Evolutionary conservation across 2,329 filamentous ascomycete genomes (phyloP), one percentile per base, ranked within the genome.

Genomic region (Raffaelea deltoideospora): DNA sequence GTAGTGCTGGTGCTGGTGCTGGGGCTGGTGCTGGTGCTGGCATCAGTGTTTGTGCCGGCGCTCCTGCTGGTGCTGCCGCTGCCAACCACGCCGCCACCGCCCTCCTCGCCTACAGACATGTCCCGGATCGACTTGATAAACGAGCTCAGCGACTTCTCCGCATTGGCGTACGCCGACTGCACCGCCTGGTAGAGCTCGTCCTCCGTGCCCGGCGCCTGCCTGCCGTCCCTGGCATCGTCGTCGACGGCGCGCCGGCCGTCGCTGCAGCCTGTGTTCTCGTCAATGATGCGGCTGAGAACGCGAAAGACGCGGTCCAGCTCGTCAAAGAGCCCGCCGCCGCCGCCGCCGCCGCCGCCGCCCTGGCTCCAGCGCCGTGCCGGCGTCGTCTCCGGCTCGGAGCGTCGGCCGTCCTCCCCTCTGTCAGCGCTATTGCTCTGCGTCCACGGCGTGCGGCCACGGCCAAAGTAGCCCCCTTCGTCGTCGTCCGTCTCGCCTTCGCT

Each of bases 171-270:
- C 7, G 52, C 52, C 7, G 60, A 60, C 11, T 53, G 49, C 11
- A 65, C 44, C 11, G 52, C 44, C 0, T 51, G 49, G 39, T 59
- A 64, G n/a, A 65, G 45, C 10, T 66, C 61, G 20, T 61, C 53
- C 39, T 63, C 60, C 11, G 55, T 49, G 15, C 53, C 47, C 3
- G 59, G 52, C 20, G 45, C 39, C 18, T 19, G 15, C 22, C 34
- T 31, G 26, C 30, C 20, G 10, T 22, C 21, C 29, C 32, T 29
- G 18, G 26, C 19, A 14, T 61, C 57, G 15, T 53, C 48, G n/a
- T 54, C 47, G 23, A 15, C 33, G n/a, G 20, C 24, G 10, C 19
- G 27, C n/a, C 15, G 18, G 23, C 35, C 23, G 7, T 13, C 14
- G 3, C 28, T 15, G 3, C 5, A 34, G 24, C 31, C 33, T 1